Conservation (phyloP, 2,329 filamentous ascomycete genomes). For the Phaeosphaeriaceae sp. region DNA sequence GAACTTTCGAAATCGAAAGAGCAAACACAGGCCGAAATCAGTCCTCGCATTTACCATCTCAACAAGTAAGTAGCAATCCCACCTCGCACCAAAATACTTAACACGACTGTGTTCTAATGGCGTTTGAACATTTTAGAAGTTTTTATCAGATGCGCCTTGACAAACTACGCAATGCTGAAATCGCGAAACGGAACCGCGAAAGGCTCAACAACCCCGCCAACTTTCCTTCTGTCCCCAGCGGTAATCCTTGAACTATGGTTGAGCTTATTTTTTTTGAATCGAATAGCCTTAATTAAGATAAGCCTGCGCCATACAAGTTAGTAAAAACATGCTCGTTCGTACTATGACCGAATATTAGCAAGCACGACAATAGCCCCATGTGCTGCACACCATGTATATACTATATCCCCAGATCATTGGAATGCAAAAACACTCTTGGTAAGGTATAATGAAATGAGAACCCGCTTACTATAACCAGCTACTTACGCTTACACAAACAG, state of each 20-base stretch:
- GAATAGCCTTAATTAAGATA: no score
- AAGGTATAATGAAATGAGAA: constrained; percentile 13
- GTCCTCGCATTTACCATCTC: constrained; percentile 81
- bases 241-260: constrained; percentile 41
- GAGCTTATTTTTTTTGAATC: background rate
- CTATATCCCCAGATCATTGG: background rate
- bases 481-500: constrained; percentile 24
- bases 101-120: background rate
- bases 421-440: constrained; percentile 26
- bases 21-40: constrained; percentile 62
- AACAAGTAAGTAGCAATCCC: constrained; percentile 65
- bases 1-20: constrained; percentile 57
- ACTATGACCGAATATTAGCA: no score
- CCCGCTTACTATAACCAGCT: constrained; percentile 30
- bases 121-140: constrained; percentile 58
- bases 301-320: no score
- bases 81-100: background rate
- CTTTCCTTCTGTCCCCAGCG: constrained; percentile 85
- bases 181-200: constrained; percentile 81
- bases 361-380: no score
- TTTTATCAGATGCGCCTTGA: constrained; percentile 88
- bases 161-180: constrained; percentile 77
- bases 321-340: no score
- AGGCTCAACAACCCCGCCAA: constrained; percentile 76
- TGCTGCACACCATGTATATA: background rate